Percentiles rank a stretch among this genome's conserved stretches.
phyloP scores from a whole-genome alignment of 2,329 filamentous ascomycete genomes.

The Diatrype stigma region DNA sequence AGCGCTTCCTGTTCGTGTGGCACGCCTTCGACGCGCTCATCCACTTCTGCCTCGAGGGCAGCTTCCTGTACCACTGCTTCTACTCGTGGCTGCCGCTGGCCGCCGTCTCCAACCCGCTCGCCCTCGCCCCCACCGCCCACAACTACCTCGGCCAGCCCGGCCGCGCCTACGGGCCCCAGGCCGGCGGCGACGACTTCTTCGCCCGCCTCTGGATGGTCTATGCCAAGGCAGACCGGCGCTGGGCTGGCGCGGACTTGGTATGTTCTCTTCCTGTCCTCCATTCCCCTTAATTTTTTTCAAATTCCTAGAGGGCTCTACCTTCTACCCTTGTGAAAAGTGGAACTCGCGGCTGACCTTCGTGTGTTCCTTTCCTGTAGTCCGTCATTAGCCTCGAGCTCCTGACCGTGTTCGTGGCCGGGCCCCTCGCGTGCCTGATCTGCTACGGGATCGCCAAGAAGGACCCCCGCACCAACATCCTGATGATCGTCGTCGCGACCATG shows the following conservation, averaged over 20 bases:
- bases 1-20: conserved; percentile 86
- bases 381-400: conserved; percentile 63
- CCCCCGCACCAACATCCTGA: conserved; percentile 54
- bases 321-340: no score
- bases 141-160: conserved; percentile 49
- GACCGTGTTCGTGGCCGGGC: conserved; percentile 60
- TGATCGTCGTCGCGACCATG: conserved; percentile 61
- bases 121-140: conserved; percentile 43
- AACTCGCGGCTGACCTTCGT: conserved; percentile 3
- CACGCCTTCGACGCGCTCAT: conserved; percentile 89
- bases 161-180: conserved; percentile 54
- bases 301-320: background rate
- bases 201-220: conserved; percentile 67
- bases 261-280: conserved; percentile 20
- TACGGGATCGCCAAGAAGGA: conserved; percentile 55
- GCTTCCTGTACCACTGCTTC: conserved; percentile 92
- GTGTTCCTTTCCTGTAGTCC: conserved; percentile 29
- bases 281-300: background rate
- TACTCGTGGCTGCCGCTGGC: conserved; percentile 51
- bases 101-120: conserved; percentile 28
- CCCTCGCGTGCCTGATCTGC: conserved; percentile 56
- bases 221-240: conserved; percentile 58
- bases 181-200: conserved; percentile 48
- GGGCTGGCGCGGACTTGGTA: conserved; percentile 59
- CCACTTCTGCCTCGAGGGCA: conserved; percentile 86